phyloP scores from a whole-genome alignment of 352 stramenopile genomes.

The Detonula confervacea region DNA sequence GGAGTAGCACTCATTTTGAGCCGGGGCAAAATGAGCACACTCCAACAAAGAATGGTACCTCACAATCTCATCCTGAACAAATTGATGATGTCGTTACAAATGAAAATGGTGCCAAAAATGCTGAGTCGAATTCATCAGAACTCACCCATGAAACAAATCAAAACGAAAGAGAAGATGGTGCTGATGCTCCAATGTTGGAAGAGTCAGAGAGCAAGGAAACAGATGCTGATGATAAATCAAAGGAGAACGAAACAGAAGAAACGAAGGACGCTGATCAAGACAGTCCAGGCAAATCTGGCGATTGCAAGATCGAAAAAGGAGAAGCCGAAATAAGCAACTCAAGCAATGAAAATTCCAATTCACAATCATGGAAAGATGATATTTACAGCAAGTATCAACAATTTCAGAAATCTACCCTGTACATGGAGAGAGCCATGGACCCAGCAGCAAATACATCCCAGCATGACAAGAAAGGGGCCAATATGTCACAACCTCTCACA shows the following conservation, averaged over 20 bases:
- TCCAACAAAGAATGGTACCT: conserved; percentile 3
- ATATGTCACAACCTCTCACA: conserved; percentile 20
- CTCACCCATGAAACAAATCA: conserved; percentile 2
- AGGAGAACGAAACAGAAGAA: neutral
- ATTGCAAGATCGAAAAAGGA: neutral
- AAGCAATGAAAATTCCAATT: neutral
- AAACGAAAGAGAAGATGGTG: conserved; percentile 6
- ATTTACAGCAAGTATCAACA: conserved; percentile 7
- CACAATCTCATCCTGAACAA: conserved; percentile 10
- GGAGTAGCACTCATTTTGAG: conserved; percentile 35
- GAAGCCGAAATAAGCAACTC: conserved; percentile 2
- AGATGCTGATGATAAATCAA: neutral
- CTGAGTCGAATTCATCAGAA: neutral
- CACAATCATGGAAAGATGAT: conserved; percentile 11
- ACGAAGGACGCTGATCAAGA: neutral
- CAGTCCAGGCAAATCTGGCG: neutral
- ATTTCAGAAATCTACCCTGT: conserved; percentile 7
- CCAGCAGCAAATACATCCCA: neutral
- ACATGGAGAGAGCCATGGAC: conserved; percentile 6
- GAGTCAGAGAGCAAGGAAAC: neutral
- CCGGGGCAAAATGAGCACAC: conserved; percentile 28
- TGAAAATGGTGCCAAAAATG: conserved; percentile 8
- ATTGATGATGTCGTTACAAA: conserved; percentile 4
- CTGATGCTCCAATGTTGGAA: neutral
- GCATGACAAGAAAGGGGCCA: neutral